Evolutionary conservation across 2,329 filamentous ascomycete species (phyloP), one percentile per base, ranked within the genome.

Genomic region (Fusarium sarcochroum): DNA sequence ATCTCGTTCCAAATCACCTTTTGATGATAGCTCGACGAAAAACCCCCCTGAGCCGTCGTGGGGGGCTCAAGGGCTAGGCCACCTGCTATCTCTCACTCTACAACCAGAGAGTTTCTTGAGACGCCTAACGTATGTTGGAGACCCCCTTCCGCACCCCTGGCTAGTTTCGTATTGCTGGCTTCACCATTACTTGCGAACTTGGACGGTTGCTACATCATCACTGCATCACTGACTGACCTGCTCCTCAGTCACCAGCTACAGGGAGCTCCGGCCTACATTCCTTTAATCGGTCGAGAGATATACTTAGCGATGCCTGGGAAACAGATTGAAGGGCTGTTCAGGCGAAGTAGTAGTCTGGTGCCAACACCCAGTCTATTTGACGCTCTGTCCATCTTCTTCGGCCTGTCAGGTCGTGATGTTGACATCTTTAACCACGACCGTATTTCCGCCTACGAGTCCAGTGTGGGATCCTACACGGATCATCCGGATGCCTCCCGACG

Each of bases 221-320:
- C n/a, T n/a, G n/a, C 42, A 4, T 46, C 14, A n/a, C 42, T 46
- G 25, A 46, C 25, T 46, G 21, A 32, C 30, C 11, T 25, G 32
- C n/a, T 10, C 30, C 6, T 17, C 18, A 48, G 48, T 23, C 14
- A n/a, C 5, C 9, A 51, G 13, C 25, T 51, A 13, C 37, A 34
- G 4, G 20, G 30, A 35, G 49, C 49, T 27, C 49, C 49, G 7
- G 49, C 18, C 9, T 15, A 52, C 23, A 44, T 52, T 25, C 27
- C 18, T 4, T 41, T 30, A 7, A 25, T 44, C 5, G 49, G 27
- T 10, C 15, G 49, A n/a, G 49, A 52, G 49, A 25, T 52, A 42
- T 44, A 52, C 27, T 44, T 52, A 13, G 49, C 49, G 7, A 44
- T 44, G 38, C 49, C 49, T 25, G 49, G 49, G 7, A 52, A 52